Evolutionary conservation across 106 monocot species (phyloP), one percentile per base, ranked within the genome.

Genomic region (Xerophyta viscosa): DNA sequence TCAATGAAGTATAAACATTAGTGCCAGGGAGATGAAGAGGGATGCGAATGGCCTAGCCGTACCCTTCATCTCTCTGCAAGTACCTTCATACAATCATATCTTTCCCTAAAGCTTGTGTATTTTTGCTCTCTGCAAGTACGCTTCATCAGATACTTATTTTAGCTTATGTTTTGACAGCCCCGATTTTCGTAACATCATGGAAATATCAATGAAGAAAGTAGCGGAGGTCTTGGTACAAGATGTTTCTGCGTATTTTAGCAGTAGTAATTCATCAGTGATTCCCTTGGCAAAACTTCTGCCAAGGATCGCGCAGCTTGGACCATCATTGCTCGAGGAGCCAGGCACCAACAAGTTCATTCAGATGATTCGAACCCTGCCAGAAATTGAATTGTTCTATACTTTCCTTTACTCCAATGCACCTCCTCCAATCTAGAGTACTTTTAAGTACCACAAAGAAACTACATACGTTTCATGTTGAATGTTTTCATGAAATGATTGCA

Each of bases 281-380:
- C 91, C 81, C 36, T 68, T 96, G 46, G 96, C 73, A 0, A 96
- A 79, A 53, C 73, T 81, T 13, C 65, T 88, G 52, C 82, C 96
- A 24, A 63, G 66, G 31, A 65, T 96, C 0, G 54, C 73, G 0
- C 64, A 72, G 20, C 21, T 79, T 33, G 67, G 73, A 43, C 44
- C 37, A 0, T 58, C 64, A 54, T 41, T 88, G 44, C 81, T 96
- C 6, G 88, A 89, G 20, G 96, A 85, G 27, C 85, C 88, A 33
- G 58, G 51, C 54, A 71, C 12, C 65, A 96, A 96, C 67, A 89
- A 64, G 50, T 89, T 73, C 52, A 43, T 89, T 28, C 65, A 75
- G 42, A 61, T 26, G 17, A 73, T 96, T 45, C 61, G 59, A 57
- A 65, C 47, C 56, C 54, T 78, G 61, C 78, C 77, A 8, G 88